Base-by-base conservation (phyloP, 2,329 filamentous ascomycete genomes). In the Monilinia fructigena region DNA sequence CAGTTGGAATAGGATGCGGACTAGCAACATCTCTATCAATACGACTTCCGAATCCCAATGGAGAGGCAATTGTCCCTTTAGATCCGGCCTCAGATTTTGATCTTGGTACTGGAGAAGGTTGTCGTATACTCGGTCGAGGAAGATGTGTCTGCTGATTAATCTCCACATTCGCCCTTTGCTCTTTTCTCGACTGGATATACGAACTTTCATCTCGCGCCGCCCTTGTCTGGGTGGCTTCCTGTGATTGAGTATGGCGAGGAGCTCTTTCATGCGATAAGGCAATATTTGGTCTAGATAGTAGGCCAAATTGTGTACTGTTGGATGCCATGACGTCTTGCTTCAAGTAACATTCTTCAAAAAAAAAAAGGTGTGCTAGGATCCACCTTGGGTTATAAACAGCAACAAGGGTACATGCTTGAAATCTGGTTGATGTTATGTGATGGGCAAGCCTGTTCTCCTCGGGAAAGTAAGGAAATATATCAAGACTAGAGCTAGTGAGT, bases 121-220 rank as follows among this genome's bases (percentile, higher is more conserved):
- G 68, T 26, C 68, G 69, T 42, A 66, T 68, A 35, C 67, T 70
- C 4, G 72, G 72, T 54, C 70, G 71, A 56, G 72, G 72, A 42
- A 73, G 26, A 48, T 63, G 66, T n/a, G 69, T 70, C 48, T 70
- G 70, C 35, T 67, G 68, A 65, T 60, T 67, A 23, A 66, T 56
- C 28, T 69, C 55, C 18, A 66, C 63, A 16, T 66, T 65, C 11
- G 56, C 68, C 52, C 67, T 67, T 14, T 66, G 18, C 38, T 72
- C 73, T 65, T 69, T 70, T 35, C 69, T 71, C 35, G 70, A 70
- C 28, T 69, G 69, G 18, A 70, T 23, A 79, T 80, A 47, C 74
- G 78, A 77, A 79, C 80, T 69, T 80, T 79, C 66, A 79, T 81
- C 12, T 78, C 77, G 72, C 81, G 79, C 68, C 20, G 66, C 63